Percentiles rank a stretch among this genome's conserved stretches.
phyloP scores from a whole-genome alignment of 192 early-diverging fungal species.

The Coemansia sp. region DNA sequence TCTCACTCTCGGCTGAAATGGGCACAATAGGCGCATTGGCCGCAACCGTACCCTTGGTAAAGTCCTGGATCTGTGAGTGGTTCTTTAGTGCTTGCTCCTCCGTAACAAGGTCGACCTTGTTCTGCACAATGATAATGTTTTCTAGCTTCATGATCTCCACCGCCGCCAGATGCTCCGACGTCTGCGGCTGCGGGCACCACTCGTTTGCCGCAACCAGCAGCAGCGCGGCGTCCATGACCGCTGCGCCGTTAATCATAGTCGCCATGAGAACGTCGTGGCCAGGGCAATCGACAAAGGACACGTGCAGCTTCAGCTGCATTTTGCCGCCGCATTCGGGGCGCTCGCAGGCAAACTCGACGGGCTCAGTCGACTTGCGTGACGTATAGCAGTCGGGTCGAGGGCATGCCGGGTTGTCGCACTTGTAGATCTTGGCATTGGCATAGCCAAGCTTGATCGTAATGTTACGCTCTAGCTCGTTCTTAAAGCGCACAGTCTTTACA shows the following conservation, averaged over 20 bases:
- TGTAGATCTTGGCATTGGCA: slow-evolving; percentile 99
- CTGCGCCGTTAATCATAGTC: slow-evolving; percentile 98
- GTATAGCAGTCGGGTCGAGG: slow-evolving; percentile 94
- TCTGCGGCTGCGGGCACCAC: slow-evolving; percentile 98
- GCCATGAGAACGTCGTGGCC: slow-evolving; percentile 99
- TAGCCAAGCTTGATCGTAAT: slow-evolving; percentile 99
- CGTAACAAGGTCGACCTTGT: slow-evolving; percentile 98
- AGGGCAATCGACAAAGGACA: slow-evolving; percentile 98
- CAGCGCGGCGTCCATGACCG: slow-evolving; percentile 98
- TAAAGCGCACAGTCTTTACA: slow-evolving; percentile 96
- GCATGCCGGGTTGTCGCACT: slow-evolving; percentile 90
- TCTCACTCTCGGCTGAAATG: slow-evolving; percentile 97
- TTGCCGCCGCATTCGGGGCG: slow-evolving; percentile 78
- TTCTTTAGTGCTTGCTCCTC: slow-evolving; percentile 88
- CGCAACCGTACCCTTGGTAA: slow-evolving; percentile 93
- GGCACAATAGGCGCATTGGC: slow-evolving; percentile 94
- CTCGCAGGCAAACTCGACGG: slow-evolving; percentile 86
- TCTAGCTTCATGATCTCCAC: slow-evolving; percentile 99
- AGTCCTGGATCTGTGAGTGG: slow-evolving; percentile 85
- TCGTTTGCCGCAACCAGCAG: slow-evolving; percentile 98
- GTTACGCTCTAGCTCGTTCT: slow-evolving; percentile 97
- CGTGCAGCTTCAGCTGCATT: slow-evolving; percentile 86
- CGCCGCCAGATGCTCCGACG: slow-evolving; percentile 96
- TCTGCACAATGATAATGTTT: slow-evolving; percentile 96
- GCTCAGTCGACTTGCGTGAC: slow-evolving; percentile 79